Conservation (phyloP, 140 eudicot species). For the Senecio squalidus region DNA sequence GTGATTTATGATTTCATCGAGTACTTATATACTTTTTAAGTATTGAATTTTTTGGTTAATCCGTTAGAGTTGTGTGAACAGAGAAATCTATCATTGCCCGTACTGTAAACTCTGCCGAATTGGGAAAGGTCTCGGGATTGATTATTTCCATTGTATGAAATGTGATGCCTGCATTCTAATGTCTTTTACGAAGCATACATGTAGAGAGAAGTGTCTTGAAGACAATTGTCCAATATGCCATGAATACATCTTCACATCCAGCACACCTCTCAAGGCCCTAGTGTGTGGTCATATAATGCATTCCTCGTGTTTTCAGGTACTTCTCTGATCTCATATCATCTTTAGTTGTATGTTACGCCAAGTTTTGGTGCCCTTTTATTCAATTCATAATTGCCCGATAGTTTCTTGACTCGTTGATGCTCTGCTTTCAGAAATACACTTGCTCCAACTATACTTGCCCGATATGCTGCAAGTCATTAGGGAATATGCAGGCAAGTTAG, state of each 20-base stretch:
- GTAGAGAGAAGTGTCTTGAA: constrained; percentile 88
- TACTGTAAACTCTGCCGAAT: constrained; percentile 93
- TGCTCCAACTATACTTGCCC: constrained; percentile 74
- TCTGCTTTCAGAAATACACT: constrained; percentile 79
- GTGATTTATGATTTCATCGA: too few species aligned
- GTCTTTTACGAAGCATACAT: constrained; percentile 57
- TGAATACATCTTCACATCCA: constrained; percentile 79
- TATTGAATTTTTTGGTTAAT: too few species aligned
- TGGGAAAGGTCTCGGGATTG: constrained; percentile 88
- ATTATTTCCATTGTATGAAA: constrained; percentile 86
- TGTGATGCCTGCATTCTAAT: constrained; percentile 88
- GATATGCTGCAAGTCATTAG: constrained; percentile 94
- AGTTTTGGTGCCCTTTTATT: too few species aligned
- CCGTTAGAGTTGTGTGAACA: too few species aligned
- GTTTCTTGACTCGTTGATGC: constrained; percentile 13
- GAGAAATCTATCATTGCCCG: constrained; percentile 93
- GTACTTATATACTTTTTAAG: too few species aligned
- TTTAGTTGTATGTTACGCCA: too few species aligned
- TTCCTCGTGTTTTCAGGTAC: constrained; percentile 91
- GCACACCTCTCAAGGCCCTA: constrained; percentile 77
- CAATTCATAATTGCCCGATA: not conserved
- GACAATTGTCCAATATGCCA: constrained; percentile 89
- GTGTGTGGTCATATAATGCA: constrained; percentile 94
- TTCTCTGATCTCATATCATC: not conserved
- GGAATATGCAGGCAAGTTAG: constrained; percentile 96